phyloP scores from a whole-genome alignment of 2,329 filamentous ascomycete species.

The Xylariomycetidae sp. region DNA sequence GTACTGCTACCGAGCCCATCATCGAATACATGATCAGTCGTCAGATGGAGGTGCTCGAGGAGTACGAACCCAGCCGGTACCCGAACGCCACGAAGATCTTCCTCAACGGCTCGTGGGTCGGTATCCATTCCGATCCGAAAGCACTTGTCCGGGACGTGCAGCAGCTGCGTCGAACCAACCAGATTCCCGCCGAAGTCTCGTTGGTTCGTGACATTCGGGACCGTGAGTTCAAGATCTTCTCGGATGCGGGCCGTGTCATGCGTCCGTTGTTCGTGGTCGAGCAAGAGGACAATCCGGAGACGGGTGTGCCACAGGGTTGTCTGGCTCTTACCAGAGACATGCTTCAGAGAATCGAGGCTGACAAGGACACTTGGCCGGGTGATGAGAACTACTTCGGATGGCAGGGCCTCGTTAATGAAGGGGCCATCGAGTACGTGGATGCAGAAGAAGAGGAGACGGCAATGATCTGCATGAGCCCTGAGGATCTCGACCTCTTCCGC shows the following conservation, averaged over 20 bases:
- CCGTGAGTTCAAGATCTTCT: constrained; percentile 97
- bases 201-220: constrained; percentile 95
- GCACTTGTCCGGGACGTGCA: constrained; percentile 76
- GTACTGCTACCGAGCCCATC: constrained; percentile 83
- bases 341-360: constrained; percentile 68
- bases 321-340: constrained; percentile 80
- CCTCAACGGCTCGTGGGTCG: constrained; percentile 97
- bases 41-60: constrained; percentile 94
- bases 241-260: constrained; percentile 91
- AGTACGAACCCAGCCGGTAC: constrained; percentile 80
- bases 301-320: constrained; percentile 52
- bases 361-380: constrained; percentile 59
- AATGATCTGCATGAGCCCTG: constrained; percentile 99
- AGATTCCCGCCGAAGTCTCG: constrained; percentile 87
- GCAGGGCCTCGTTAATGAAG: constrained; percentile 75
- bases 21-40: constrained; percentile 93
- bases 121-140: constrained; percentile 83
- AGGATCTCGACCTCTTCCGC: constrained; percentile 78
- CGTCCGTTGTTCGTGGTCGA: constrained; percentile 91
- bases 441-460: constrained; percentile 97
- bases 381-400: constrained; percentile 69
- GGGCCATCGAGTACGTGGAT: constrained; percentile 92
- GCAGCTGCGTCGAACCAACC: constrained; percentile 70
- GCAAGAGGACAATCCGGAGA: constrained; percentile 71
- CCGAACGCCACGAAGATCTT: constrained; percentile 97